Evolutionary conservation across 345 rosid species (phyloP), one percentile per base, ranked within the genome.

Genomic region (Bruguiera gymnorhiza): DNA sequence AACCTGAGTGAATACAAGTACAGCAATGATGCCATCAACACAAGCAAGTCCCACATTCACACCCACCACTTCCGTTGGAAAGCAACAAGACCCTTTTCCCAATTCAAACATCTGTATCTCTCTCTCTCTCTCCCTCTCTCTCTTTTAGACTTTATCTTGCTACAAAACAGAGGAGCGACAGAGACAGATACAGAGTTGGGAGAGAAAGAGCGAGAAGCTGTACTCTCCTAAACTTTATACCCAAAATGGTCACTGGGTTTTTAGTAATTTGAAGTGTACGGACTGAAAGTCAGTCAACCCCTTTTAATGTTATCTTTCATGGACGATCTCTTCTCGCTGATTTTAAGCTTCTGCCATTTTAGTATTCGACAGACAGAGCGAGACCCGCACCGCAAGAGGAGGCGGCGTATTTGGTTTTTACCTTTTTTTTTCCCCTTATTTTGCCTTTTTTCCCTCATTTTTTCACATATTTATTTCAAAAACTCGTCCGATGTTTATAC

Each of bases 1-100:
- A 78, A 84, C 88, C 88, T 82, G 88, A 71, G 70, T 68, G 68
- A 84, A 80, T 60, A 84, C 81, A 56, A 84, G 71, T 63, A 68
- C 13, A 48, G 88, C 86, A 61, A 84, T 71, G 56, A 80, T 68
- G 73, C 66, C 74, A 76, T 84, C 84, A 60, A 84, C 65, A 66
- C 50, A 78, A 72, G 84, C 83, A 61, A 84, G 79, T 60, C 75
- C 84, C 31, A 72, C 78, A 70, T 80, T 80, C 29, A 82, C 76
- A 24, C 70, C 88, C 36, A 59, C 60, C 60, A 84, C 74, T 46
- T 66, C 63, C 36, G 23, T 24, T 19, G 79, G 78, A 74, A 78
- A 80, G 62, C 80, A 78, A 53, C 76, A 82, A 60, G 34, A 70
- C 61, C 61, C 72, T 18, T 69, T 75, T 69, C 70, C 69, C 62